phyloP scores from a whole-genome alignment of 148 eudicot genomes.

The Drosera capensis region DNA sequence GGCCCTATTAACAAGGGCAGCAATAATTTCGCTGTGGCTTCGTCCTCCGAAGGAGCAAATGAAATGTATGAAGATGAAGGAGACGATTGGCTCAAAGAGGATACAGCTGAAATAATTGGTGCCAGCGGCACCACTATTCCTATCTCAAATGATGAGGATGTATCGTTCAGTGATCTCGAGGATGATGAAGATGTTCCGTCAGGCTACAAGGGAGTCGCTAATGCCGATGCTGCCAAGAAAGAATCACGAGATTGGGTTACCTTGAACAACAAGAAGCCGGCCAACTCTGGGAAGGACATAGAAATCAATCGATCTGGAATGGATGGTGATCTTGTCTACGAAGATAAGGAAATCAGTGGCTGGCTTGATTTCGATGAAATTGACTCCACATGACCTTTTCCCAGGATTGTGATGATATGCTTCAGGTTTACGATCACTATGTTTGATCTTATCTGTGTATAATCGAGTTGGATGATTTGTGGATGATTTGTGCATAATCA shows the following conservation, averaged over 20 bases:
- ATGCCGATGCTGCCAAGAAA: constrained; percentile 29
- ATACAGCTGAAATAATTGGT: constrained; percentile 23
- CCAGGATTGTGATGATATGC: constrained; percentile 5
- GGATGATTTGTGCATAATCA: too few species aligned
- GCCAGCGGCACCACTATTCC: constrained; percentile 22
- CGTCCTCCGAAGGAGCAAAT: constrained; percentile 18
- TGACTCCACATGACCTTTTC: constrained; percentile 23
- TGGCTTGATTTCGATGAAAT: constrained; percentile 54
- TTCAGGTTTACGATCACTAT: not conserved
- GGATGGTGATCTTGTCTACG: constrained; percentile 20
- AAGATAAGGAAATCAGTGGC: constrained; percentile 26
- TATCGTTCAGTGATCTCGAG: constrained; percentile 93
- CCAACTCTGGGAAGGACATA: constrained; percentile 14
- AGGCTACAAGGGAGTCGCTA: constrained; percentile 27
- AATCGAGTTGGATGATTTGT: not conserved
- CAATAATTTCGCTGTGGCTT: constrained; percentile 11
- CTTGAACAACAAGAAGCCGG: constrained; percentile 22
- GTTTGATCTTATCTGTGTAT: not conserved
- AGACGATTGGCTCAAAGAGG: constrained; percentile 94
- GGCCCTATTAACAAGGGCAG: constrained; percentile 12
- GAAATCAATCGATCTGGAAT: constrained; percentile 8
- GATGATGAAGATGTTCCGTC: constrained; percentile 49
- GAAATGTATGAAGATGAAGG: constrained; percentile 55
- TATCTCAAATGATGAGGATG: constrained; percentile 54
- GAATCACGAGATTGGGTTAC: constrained; percentile 51